A percentile compares a stretch with the other conserved stretches of the same genome.
These are phyloP conservation scores for Pezicula carpinea DNA, from an alignment of 2,329 filamentous ascomycete species.

Conservation along the genomic window DNA sequence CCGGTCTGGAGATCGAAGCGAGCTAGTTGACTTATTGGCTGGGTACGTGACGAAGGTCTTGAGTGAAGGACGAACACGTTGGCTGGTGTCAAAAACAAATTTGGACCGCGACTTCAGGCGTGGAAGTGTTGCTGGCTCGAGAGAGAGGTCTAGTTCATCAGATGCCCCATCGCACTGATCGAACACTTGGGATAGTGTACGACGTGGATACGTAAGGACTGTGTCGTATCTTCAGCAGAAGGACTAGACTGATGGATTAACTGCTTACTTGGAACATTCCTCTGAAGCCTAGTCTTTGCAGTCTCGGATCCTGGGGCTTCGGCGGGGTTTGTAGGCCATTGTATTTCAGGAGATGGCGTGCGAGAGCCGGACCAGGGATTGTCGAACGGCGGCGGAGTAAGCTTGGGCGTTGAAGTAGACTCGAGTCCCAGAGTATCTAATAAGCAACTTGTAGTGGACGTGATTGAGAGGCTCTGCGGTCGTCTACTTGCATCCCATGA, in stretches of 20 bases:
- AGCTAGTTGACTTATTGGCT: conserved; percentile 13
- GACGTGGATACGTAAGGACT: background rate
- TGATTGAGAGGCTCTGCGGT: too few relatives aligned
- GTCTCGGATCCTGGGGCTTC: too few relatives aligned
- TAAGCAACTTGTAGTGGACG: too few relatives aligned
- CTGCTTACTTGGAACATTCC: too few relatives aligned
- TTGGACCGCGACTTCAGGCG: conserved; percentile 9
- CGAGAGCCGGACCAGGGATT: too few relatives aligned
- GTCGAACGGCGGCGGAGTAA: too few relatives aligned
- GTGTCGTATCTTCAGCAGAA: background rate
- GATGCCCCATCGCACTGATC: background rate
- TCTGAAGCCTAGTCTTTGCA: too few relatives aligned
- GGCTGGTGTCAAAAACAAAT: conserved; percentile 1
- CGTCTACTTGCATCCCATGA: too few relatives aligned
- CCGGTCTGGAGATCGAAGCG: conserved; percentile 44
- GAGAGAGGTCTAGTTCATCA: background rate
- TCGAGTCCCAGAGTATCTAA: too few relatives aligned
- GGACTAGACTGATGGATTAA: conserved; percentile 8
- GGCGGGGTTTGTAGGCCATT: too few relatives aligned
- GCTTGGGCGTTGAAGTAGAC: too few relatives aligned
- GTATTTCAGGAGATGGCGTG: too few relatives aligned
- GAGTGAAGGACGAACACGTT: conserved; percentile 14
- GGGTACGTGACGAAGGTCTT: conserved; percentile 12
- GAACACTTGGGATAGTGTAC: background rate
- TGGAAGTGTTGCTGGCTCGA: conserved; percentile 8